phyloP scores from a whole-genome alignment of 164 flowering plant species.

The Amborella trichopoda region DNA sequence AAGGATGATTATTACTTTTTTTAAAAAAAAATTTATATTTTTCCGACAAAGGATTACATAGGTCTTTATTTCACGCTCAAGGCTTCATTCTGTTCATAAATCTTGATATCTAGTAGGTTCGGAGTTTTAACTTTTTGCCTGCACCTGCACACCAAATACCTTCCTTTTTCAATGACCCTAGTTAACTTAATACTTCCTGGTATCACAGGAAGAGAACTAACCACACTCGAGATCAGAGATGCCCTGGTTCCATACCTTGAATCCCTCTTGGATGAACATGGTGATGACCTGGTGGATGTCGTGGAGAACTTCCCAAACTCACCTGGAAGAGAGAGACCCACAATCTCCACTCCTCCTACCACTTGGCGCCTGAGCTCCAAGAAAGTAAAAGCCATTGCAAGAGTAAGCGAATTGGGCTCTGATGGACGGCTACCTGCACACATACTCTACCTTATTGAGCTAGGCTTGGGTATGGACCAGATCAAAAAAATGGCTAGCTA shows the following conservation, averaged over 20 bases:
- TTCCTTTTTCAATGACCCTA: no score
- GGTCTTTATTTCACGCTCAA: no score
- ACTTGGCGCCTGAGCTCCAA: slow-evolving; percentile 19
- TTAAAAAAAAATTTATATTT: no score
- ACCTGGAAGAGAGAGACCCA: slow-evolving; percentile 37
- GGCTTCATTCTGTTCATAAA: slow-evolving; percentile 70
- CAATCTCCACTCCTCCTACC: slow-evolving; percentile 22
- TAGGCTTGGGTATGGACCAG: slow-evolving; percentile 63
- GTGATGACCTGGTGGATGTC: slow-evolving; percentile 33
- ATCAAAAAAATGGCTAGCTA: slow-evolving; percentile 52
- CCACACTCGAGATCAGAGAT: slow-evolving; percentile 61
- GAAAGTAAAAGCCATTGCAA: slow-evolving; percentile 59
- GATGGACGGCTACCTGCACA: slow-evolving; percentile 59
- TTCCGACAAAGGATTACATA: no score
- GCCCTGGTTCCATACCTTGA: slow-evolving; percentile 77
- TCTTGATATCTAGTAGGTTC: slow-evolving; percentile 89
- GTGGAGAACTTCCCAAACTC: slow-evolving; percentile 67
- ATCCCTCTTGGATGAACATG: slow-evolving; percentile 54
- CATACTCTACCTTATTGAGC: slow-evolving; percentile 55
- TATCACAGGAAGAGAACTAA: slow-evolving; percentile 86
- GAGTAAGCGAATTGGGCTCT: slow-evolving; percentile 44
- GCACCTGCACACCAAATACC: no score
- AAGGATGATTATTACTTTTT: no score
- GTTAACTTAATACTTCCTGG: no score
- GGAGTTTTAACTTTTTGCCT: no score